Evolutionary conservation across 805 yeast species (phyloP), one percentile per base, ranked within the genome.

Genomic region (Wickerhamiella nectarea): DNA sequence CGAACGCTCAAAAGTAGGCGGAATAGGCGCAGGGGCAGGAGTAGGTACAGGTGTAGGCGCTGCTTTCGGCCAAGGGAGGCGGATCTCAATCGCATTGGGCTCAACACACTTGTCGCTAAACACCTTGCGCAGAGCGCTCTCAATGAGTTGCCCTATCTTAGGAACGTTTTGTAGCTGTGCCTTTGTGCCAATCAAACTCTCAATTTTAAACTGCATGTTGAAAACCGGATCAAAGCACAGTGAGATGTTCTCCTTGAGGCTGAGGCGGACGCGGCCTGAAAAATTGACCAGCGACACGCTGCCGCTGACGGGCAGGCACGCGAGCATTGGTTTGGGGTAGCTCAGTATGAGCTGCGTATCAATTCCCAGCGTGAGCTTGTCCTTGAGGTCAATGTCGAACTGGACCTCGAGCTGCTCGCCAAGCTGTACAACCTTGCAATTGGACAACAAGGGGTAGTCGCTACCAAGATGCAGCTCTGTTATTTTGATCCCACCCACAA

Each of bases 111-210:
- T 69, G 53, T 89, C 96, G 14, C 78, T 77, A 56, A 91, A 87
- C 94, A 95, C 86, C 44, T 77, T 77, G 49, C 91, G 71, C 33
- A 91, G 70, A 48, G 79, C 78, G 46, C 75, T 75, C 57, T 91
- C 97, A 34, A 91, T 77, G 34, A 91, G 65, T 46, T 83, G 78
- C 8, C 94, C 76, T 31, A 91, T 76, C 56, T 91, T 86, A 6
- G 99, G 98, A 12, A 91, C 82, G 55, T 91, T 85, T 60, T 87
- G 94, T 21, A 91, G 67, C 57, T 89, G 81, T 0, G 97, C 84
- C 38, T 94, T 70, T 1, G 96, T 82, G 1, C 99, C 99, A 41
- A 91, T 84, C 33, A 89, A 65, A 1, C 95, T 84, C 54, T 78
- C 78, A n/a, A 85, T 77, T 35, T 80, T 78, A 61, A 91, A 87